These are phyloP conservation scores for Colletotrichum eremochloae DNA, from an alignment of 2,329 filamentous ascomycete species.

Conservation along the genomic window DNA sequence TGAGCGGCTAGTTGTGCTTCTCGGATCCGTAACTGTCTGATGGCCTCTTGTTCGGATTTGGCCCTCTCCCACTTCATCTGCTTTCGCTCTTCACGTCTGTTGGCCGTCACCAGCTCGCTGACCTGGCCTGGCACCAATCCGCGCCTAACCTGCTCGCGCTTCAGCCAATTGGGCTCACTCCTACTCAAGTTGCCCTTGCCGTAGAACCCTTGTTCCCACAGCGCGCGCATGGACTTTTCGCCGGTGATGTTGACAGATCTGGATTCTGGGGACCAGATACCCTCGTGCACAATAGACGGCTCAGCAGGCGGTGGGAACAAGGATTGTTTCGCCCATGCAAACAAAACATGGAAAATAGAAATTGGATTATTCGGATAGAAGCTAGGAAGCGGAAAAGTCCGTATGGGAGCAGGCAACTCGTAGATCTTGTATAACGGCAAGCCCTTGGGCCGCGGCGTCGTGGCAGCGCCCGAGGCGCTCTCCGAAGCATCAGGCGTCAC, in stretches of 20 bases:
- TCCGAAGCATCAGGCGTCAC: constrained; percentile 34
- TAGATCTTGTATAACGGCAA: constrained; percentile 79
- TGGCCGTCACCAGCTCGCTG: constrained; percentile 84
- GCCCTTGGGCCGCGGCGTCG: constrained; percentile 48
- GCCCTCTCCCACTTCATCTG: constrained; percentile 93
- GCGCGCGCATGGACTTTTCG: constrained; percentile 77
- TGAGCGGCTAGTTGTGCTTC: constrained; percentile 55
- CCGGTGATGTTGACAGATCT: constrained; percentile 88
- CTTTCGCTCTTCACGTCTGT: constrained; percentile 83
- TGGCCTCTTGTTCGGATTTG: constrained; percentile 85
- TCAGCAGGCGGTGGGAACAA: constrained; percentile 76
- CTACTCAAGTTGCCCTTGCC: constrained; percentile 94
- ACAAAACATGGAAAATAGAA: constrained; percentile 84
- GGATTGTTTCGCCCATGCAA: constrained; percentile 81
- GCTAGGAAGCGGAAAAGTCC: constrained; percentile 84
- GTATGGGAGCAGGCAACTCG: constrained; percentile 82
- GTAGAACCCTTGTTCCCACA: constrained; percentile 98
- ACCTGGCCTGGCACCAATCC: constrained; percentile 76
- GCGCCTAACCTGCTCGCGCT: constrained; percentile 80
- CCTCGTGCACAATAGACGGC: constrained; percentile 74
- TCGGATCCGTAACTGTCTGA: constrained; percentile 74
- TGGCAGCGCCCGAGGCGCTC: constrained; percentile 44
- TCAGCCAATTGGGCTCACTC: constrained; percentile 94
- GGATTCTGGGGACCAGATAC: constrained; percentile 84
- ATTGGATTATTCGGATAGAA: constrained; percentile 95